Evolutionary conservation across 345 rosid genomes (phyloP).

Genomic region (Firmiana major): DNA sequence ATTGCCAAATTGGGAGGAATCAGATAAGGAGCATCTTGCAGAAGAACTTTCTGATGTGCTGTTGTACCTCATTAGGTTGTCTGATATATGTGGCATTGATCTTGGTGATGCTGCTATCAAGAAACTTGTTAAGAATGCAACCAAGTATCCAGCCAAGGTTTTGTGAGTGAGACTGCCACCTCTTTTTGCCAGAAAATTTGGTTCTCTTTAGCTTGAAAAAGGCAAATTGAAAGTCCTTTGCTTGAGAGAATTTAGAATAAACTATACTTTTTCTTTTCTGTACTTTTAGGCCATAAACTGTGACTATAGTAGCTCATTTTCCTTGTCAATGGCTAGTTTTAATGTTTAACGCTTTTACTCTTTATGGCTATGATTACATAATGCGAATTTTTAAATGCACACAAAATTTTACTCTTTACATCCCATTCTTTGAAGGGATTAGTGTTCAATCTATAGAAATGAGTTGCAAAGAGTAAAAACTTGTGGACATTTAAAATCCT

Average conservation of each 20-base stretch:
- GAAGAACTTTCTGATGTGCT: constrained; percentile 54
- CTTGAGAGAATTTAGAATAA: not conserved
- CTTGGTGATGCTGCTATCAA: constrained; percentile 38
- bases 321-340: not conserved
- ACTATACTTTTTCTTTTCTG: not conserved
- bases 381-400: too few species aligned
- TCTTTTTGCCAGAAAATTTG: not conserved
- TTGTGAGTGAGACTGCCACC: constrained; percentile 8
- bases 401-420: too few species aligned
- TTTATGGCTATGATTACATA: not conserved
- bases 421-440: too few species aligned
- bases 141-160: constrained; percentile 40
- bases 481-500: too few species aligned
- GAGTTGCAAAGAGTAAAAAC: too few species aligned
- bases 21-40: constrained; percentile 45
- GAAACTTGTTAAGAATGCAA: constrained; percentile 40
- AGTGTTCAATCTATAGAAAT: too few species aligned
- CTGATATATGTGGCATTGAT: constrained; percentile 50
- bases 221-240: not conserved
- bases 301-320: not conserved
- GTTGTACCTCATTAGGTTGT: constrained; percentile 42
- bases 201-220: not conserved
- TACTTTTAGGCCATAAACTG: not conserved
- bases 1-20: constrained; percentile 39
- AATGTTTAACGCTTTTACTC: not conserved